Base-by-base conservation (phyloP, 345 rosid species). In the Lumnitzera racemosa region DNA sequence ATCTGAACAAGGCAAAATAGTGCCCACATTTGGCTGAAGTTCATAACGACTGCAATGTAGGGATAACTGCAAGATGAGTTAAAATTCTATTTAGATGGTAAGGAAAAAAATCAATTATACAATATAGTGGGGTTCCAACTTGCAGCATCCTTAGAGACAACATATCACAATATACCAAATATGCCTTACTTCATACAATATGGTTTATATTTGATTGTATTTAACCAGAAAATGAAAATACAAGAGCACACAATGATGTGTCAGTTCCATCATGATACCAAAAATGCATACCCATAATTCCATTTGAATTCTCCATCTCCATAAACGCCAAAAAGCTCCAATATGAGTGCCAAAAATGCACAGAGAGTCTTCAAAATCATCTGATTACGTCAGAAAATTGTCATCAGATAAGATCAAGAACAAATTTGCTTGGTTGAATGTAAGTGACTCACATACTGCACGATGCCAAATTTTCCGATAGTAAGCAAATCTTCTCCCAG, bases 21-120 rank as follows among this genome's bases (percentile, higher is more conserved):
- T 58, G 95, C 97, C 95, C 97, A 92, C 96, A 85, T 84, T 72
- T 85, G 96, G 74, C 98, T 92, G 76, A 92, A 92, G 83, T 92
- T 92, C 65, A 87, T 65, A 17, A 85, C 83, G 63, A 81, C 76
- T 5, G 79, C 78, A 43, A 92, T 74, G 78, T 84, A 85, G 1
- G 97, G 91, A 69, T 92, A 89, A 69, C 96, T 92, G 82, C 78
- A 74, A 53, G 13, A 49, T 10, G 16, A 12, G 15, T 3, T 13
- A 6, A 31, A 12, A 31, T 23, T 7, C 11, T 36, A 36, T 5
- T 36, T 36, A 36, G 43, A 36, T 36, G 43, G 11, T 36, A 36
- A 36, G 1, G 31, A 27, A 27, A 27, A 27, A 27, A 0, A 27
- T 27, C 3, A 27, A 2, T 27, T 27, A 27, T 27, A 27, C 31